These are phyloP conservation scores for Capsicum rhomboideum DNA, from an alignment of 257 asterid species.

Conservation along the genomic window DNA sequence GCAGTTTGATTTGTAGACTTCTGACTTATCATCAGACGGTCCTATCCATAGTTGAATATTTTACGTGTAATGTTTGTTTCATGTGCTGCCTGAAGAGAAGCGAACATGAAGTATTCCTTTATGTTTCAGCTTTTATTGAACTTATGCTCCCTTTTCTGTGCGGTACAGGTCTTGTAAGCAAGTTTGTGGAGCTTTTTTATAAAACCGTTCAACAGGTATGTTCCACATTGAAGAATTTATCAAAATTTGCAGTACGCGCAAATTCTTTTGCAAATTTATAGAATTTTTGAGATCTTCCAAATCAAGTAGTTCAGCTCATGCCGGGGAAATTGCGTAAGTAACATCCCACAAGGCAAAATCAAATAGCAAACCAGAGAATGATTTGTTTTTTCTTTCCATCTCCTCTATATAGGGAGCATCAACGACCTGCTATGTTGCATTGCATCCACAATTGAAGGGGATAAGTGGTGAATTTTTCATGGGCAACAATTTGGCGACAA, in stretches of 20 bases:
- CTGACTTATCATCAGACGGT: neutral
- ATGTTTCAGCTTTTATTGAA: neutral
- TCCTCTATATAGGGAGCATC: slow-evolving; percentile 54
- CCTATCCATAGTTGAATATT: neutral
- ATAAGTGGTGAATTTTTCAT: slow-evolving; percentile 48
- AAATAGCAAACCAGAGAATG: no score
- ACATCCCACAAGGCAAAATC: no score
- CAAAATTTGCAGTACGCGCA: neutral
- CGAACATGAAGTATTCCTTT: neutral
- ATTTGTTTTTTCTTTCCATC: neutral
- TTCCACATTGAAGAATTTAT: neutral
- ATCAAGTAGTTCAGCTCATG: neutral
- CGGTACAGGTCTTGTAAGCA: slow-evolving; percentile 30
- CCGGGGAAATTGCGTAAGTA: no score
- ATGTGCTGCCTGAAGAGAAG: neutral
- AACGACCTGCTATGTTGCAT: slow-evolving; percentile 62
- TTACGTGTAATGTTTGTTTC: neutral
- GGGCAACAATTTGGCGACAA: slow-evolving; percentile 46
- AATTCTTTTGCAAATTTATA: neutral
- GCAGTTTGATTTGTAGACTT: neutral
- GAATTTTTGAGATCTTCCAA: neutral
- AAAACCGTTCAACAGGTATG: slow-evolving; percentile 45
- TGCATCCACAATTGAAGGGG: slow-evolving; percentile 66
- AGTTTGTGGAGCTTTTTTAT: slow-evolving; percentile 29
- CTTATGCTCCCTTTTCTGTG: neutral